Percentiles rank a stretch among this genome's conserved stretches.
These are phyloP conservation scores for Agrostemma githago DNA, from an alignment of 148 eudicot genomes.

Conservation along the genomic window DNA sequence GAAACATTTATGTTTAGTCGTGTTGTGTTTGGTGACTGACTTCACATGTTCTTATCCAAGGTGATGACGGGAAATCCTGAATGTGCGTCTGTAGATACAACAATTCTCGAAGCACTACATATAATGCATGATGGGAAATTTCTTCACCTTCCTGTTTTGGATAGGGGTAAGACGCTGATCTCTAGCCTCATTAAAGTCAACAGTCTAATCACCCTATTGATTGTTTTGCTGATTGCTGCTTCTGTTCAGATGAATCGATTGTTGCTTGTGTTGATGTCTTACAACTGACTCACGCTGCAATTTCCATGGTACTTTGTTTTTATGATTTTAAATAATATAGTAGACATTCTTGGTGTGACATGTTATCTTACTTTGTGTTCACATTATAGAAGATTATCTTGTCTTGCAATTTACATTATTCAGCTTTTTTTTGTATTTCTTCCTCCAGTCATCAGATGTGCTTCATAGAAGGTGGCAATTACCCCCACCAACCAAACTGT, in stretches of 20 bases:
- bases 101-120: constrained; percentile 89
- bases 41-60: constrained; percentile 38
- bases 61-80: constrained; percentile 93
- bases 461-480: background rate
- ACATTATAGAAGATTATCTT: too few species aligned
- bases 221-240: constrained; percentile 16
- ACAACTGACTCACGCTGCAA: constrained; percentile 89
- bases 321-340: too few species aligned
- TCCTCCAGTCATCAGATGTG: background rate
- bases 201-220: constrained; percentile 2
- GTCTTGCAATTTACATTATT: too few species aligned
- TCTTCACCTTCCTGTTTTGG: constrained; percentile 87
- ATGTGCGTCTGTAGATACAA: constrained; percentile 71
- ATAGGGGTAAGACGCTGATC: constrained; percentile 50
- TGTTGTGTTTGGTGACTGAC: constrained; percentile 1
- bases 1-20: constrained; percentile 11
- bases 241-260: constrained; percentile 60
- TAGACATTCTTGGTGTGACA: too few species aligned
- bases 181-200: constrained; percentile 1
- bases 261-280: constrained; percentile 88
- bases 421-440: background rate
- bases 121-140: constrained; percentile 94
- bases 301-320: constrained; percentile 62
- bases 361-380: too few species aligned
- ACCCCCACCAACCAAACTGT: background rate